Evolutionary conservation across 2,329 filamentous ascomycete species (phyloP).

Genomic region (Chaetomium sp.): DNA sequence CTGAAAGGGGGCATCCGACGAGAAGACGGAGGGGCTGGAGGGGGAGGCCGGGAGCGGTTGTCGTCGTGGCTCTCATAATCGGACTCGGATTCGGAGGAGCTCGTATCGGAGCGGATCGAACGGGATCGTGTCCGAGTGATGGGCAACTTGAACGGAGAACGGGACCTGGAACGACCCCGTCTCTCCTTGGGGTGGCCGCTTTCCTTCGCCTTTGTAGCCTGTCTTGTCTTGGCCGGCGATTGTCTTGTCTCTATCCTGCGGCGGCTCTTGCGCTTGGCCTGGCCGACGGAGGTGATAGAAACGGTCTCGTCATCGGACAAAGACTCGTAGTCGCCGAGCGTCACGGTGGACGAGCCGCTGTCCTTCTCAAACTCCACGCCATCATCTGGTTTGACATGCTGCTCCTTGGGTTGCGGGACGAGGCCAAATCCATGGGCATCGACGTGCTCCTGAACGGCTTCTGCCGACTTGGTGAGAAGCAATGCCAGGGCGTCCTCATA

Average conservation of each 20-base stretch:
- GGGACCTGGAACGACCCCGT: slow-evolving; percentile 15
- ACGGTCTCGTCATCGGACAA: slow-evolving; percentile 21
- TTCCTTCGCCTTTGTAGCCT: slow-evolving; percentile 5
- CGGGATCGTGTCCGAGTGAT: slow-evolving; percentile 10
- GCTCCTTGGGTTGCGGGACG: slow-evolving; percentile 11
- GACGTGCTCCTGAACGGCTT: slow-evolving; percentile 31
- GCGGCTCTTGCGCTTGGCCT: slow-evolving; percentile 2
- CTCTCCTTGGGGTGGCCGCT: slow-evolving; percentile 4
- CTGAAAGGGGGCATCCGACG: slow-evolving; percentile 25
- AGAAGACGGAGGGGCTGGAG: slow-evolving; percentile 21
- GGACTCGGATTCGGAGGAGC: slow-evolving; percentile 1
- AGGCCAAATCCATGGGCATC: slow-evolving; percentile 30
- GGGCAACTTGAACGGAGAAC: slow-evolving; percentile 12
- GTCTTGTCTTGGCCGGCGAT: slow-evolving; percentile 1
- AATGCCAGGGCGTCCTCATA: slow-evolving; percentile 30
- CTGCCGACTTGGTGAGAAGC: slow-evolving; percentile 35
- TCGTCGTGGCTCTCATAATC: neutral
- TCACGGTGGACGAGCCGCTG: slow-evolving; percentile 18
- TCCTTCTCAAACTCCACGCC: slow-evolving; percentile 9
- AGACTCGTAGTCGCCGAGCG: slow-evolving; percentile 16
- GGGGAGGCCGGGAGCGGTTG: slow-evolving; percentile 8
- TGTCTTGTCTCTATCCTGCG: no score
- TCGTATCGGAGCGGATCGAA: slow-evolving; percentile 1
- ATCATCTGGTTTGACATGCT: neutral
- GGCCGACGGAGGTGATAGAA: slow-evolving; percentile 11